Evolutionary conservation across 176 grass and related monocot genomes (phyloP).

Genomic region (Ananas comosus): DNA sequence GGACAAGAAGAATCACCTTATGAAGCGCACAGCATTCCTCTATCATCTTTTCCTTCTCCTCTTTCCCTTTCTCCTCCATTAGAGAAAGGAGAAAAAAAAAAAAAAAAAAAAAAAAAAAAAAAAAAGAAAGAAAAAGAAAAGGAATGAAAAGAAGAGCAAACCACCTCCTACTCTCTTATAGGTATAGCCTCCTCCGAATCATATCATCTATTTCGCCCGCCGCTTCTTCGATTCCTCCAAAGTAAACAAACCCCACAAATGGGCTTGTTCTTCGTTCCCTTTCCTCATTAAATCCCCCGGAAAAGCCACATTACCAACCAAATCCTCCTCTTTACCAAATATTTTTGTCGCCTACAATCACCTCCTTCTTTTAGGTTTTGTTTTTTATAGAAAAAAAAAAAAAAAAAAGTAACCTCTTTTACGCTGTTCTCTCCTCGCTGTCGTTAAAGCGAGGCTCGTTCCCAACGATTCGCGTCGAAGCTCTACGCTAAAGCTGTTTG

Average conservation of each 20-base stretch:
- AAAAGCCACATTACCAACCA: neutral
- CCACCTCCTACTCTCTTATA: neutral
- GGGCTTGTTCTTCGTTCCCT: neutral
- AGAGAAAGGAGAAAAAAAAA: neutral
- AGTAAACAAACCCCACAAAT: neutral
- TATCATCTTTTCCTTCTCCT: slow-evolving; percentile 24
- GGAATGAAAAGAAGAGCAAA: neutral
- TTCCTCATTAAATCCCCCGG: neutral
- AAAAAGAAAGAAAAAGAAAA: neutral
- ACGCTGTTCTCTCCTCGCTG: no score
- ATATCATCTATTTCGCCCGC: neutral
- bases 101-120: neutral
- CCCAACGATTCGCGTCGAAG: no score
- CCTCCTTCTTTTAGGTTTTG: neutral
- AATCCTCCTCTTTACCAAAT: neutral
- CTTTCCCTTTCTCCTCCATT: slow-evolving; percentile 24
- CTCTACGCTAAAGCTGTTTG: no score
- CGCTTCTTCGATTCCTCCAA: neutral
- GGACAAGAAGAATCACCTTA: slow-evolving; percentile 13
- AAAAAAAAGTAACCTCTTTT: no score
- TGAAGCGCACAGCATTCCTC: slow-evolving; percentile 5
- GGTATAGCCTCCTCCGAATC: neutral
- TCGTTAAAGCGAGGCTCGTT: no score
- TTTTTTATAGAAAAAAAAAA: neutral
- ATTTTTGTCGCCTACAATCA: neutral